Evolutionary conservation across 495 filamentous ascomycete genomes (phyloP).

Genomic region (Venustampulla echinocandica): DNA sequence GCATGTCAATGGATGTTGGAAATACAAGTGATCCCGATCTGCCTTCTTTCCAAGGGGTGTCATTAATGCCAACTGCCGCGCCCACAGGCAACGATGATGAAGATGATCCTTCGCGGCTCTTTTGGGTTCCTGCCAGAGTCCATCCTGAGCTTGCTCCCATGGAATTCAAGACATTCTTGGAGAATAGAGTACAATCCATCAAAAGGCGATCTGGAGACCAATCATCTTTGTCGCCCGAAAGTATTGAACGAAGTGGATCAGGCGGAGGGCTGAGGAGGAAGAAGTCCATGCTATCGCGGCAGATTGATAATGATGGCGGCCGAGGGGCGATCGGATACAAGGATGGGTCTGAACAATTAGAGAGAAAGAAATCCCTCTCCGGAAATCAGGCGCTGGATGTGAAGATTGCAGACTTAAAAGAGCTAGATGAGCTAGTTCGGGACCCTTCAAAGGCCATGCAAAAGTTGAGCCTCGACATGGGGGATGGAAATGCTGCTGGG

Average conservation of each 20-base stretch:
- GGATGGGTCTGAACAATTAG: constrained; percentile 81
- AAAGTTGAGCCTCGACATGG: constrained; percentile 50
- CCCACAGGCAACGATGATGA: constrained; percentile 73
- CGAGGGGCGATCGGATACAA: constrained; percentile 55
- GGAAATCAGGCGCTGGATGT: constrained; percentile 43
- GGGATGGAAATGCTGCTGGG: constrained; percentile 24
- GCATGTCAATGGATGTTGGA: constrained; percentile 98
- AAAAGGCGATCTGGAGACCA: constrained; percentile 70
- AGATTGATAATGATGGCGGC: constrained; percentile 69
- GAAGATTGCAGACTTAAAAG: constrained; percentile 51
- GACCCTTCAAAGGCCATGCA: constrained; percentile 60
- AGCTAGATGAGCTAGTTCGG: constrained; percentile 71
- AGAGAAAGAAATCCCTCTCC: constrained; percentile 60
- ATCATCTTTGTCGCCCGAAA: constrained; percentile 54
- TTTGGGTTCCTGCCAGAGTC: constrained; percentile 92
- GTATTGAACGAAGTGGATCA: constrained; percentile 52
- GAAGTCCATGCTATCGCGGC: constrained; percentile 90
- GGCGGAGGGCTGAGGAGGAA: constrained; percentile 62
- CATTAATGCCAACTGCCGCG: constrained; percentile 57
- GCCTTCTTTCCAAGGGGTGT: constrained; percentile 62
- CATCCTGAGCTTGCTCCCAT: constrained; percentile 93
- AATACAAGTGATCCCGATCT: constrained; percentile 87
- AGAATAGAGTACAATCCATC: constrained; percentile 83
- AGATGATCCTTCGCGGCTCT: constrained; percentile 76
- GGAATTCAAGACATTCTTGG: constrained; percentile 94